phyloP scores from a whole-genome alignment of 768 basidiomycete species.

The Tulasnella sp. region DNA sequence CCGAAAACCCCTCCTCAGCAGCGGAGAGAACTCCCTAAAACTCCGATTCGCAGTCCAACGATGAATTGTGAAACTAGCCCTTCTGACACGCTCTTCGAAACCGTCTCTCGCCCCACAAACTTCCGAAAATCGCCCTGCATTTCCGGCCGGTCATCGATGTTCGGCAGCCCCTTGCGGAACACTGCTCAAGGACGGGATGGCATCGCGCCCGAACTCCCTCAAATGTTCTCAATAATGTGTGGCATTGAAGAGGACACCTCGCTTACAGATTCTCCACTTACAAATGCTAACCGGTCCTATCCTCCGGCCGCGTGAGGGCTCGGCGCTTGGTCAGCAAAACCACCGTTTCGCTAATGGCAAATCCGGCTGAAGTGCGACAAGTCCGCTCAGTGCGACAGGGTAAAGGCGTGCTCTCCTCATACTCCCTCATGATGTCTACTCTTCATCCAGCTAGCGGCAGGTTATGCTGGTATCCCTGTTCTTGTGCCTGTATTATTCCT shows the following conservation, averaged over 20 bases:
- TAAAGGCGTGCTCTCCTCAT: background rate
- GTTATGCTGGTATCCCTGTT: background rate
- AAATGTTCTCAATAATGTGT: background rate
- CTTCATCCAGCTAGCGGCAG: background rate
- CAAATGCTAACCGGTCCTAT: background rate
- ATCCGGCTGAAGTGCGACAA: background rate
- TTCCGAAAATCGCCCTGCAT: background rate
- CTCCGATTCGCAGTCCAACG: background rate
- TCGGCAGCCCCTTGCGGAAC: background rate
- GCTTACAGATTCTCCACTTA: background rate
- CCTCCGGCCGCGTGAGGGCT: background rate
- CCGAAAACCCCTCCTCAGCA: background rate
- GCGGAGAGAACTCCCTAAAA: background rate
- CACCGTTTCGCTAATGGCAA: background rate
- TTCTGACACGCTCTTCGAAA: background rate
- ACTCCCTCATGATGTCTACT: background rate
- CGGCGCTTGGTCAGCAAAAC: slow-evolving; percentile 16
- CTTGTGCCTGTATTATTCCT: background rate
- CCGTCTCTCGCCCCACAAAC: background rate
- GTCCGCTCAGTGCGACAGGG: background rate
- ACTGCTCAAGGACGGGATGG: background rate
- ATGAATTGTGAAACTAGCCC: background rate
- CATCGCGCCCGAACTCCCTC: background rate
- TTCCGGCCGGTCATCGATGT: background rate
- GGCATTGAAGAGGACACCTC: background rate